These are phyloP conservation scores for Lantana camara DNA, from an alignment of 257 asterid genomes.

Conservation along the genomic window DNA sequence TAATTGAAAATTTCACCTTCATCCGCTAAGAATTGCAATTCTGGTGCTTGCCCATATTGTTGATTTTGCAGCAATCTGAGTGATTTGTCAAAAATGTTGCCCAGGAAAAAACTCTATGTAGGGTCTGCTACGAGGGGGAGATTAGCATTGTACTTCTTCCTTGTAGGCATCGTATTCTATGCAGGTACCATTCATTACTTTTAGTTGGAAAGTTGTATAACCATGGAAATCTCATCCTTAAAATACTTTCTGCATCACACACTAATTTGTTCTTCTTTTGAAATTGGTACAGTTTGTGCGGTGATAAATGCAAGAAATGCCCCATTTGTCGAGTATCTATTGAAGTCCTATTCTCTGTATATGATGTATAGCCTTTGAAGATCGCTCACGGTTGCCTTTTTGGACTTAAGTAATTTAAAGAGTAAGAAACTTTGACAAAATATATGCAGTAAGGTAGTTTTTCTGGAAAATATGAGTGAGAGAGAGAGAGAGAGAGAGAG, in stretches of 20 bases:
- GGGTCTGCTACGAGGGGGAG: slow-evolving; percentile 96
- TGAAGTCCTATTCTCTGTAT: slow-evolving; percentile 82
- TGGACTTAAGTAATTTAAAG: slow-evolving; percentile 20
- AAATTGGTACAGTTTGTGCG: slow-evolving; percentile 67
- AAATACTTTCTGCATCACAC: no score
- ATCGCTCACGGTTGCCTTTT: slow-evolving; percentile 23
- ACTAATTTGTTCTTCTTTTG: slow-evolving; percentile 15
- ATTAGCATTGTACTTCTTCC: slow-evolving; percentile 92
- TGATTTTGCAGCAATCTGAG: slow-evolving; percentile 12
- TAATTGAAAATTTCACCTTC: no score
- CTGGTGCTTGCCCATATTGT: neutral
- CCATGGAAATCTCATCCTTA: slow-evolving; percentile 3
- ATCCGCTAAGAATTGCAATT: no score
- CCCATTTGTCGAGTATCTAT: slow-evolving; percentile 81
- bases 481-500: no score
- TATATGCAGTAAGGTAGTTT: slow-evolving; percentile 30
- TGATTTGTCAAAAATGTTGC: slow-evolving; percentile 20
- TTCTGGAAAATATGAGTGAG: slow-evolving; percentile 23
- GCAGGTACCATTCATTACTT: slow-evolving; percentile 61
- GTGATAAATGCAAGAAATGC: slow-evolving; percentile 85
- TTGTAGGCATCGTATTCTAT: slow-evolving; percentile 90
- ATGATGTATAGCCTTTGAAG: slow-evolving; percentile 76
- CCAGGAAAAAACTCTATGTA: slow-evolving; percentile 93
- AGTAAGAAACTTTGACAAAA: slow-evolving; percentile 26
- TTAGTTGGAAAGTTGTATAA: slow-evolving; percentile 5